Evolutionary conservation across 495 filamentous ascomycete genomes (phyloP), one percentile per base, ranked within the genome.

Genomic region (Hypoxylon subgilvum): DNA sequence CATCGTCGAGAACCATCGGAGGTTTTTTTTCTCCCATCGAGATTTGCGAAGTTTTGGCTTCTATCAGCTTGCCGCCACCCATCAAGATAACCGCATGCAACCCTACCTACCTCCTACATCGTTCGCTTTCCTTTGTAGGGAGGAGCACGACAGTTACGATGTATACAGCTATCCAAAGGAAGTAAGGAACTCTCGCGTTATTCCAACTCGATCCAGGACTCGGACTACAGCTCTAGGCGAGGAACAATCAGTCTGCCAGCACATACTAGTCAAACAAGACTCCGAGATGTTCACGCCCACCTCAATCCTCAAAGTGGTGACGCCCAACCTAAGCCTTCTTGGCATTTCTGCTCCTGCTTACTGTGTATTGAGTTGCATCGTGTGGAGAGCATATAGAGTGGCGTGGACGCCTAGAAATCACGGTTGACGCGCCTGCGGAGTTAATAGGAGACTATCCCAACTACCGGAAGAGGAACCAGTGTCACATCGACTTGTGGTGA

Each of bases 11-110:
- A 23, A 19, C 14, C n/a, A 34, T 62, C 58, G 58, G 57, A 44
- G 8, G 10, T 61, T 36, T 49, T 61, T 61, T 21, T 61, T 38
- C 12, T 23, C 22, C 50, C 43, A 61, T 50, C 17, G 44, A 41
- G 13, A 49, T 54, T 50, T 43, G n/a, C 13, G 22, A 49, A n/a
- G 52, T 32, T n/a, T 49, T 36, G 25, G 9, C 28, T 32, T 6
- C 40, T n/a, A 22, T 34, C n/a, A 6, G 6, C 25, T 14, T 41
- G 21, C 42, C 42, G 17, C n/a, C 22, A 39, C 25, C 14, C 9
- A 30, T 30, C 23, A 31, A 38, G 36, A 30, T 40, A 23, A 16
- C 44, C 55, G 50, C 44, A 61, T 50, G 25, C 51, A 39, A 61
- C 57, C 57, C 44, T 44, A 50, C n/a, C n/a, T 18, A 21, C 32